A percentile compares a stretch with the other conserved stretches of the same genome.
Conservation (phyloP, 192 early-diverging fungal genomes). For the Diversispora eburnea region DNA sequence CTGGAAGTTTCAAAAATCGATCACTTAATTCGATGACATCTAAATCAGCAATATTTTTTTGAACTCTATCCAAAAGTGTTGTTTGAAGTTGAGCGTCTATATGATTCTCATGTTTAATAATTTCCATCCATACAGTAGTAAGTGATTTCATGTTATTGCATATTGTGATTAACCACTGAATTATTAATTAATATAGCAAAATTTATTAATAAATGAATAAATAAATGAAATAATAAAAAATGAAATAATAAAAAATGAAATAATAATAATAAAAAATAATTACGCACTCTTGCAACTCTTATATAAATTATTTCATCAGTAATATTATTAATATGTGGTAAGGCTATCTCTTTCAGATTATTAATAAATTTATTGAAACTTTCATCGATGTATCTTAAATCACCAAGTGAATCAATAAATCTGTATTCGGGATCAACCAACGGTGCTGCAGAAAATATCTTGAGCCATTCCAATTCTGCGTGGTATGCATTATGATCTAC, state of each 20-base stretch:
- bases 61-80: neutral
- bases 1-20: neutral
- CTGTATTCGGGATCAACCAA: neutral
- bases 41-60: neutral
- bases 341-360: neutral
- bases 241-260: neutral
- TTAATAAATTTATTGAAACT: neutral
- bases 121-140: neutral
- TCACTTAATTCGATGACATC: neutral
- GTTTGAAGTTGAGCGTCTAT: neutral
- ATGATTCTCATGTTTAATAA: neutral
- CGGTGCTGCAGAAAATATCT: neutral
- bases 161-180: conserved; percentile 5
- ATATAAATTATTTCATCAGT: neutral
- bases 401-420: neutral
- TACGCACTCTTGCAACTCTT: neutral
- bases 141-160: neutral
- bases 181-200: no score
- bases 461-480: neutral
- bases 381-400: neutral
- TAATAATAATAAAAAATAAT: neutral
- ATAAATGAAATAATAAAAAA: neutral
- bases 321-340: neutral
- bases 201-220: neutral
- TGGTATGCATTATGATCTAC: neutral